These are phyloP conservation scores for Trichomonascus vanleenenianus DNA, from an alignment of 805 yeast genomes.

Conservation along the genomic window DNA sequence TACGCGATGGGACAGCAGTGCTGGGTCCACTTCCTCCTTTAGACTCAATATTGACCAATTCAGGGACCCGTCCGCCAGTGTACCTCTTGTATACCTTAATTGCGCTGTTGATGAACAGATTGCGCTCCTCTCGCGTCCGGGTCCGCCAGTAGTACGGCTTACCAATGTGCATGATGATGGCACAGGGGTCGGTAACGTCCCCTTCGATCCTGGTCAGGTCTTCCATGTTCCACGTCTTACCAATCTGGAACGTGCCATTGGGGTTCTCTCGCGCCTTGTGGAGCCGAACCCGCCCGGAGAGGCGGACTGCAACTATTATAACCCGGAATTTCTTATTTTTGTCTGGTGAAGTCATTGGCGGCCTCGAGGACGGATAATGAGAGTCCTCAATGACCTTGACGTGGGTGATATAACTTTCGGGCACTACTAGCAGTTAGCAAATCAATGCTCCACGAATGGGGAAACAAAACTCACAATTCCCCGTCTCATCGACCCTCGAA, in stretches of 20 bases:
- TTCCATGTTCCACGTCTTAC: slow-evolving; percentile 83
- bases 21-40: slow-evolving; percentile 10
- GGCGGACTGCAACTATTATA: slow-evolving; percentile 48
- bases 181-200: slow-evolving; percentile 30
- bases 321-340: slow-evolving; percentile 42
- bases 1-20: not conserved
- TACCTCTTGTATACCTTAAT: slow-evolving; percentile 47
- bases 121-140: slow-evolving; percentile 46
- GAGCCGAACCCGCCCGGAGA: slow-evolving; percentile 58
- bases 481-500: slow-evolving; percentile 32
- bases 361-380: slow-evolving; percentile 57
- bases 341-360: slow-evolving; percentile 46
- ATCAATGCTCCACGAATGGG: not conserved
- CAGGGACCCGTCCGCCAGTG: slow-evolving; percentile 49
- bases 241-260: slow-evolving; percentile 75
- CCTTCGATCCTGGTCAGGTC: slow-evolving; percentile 54
- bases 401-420: slow-evolving; percentile 66
- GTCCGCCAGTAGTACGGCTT: slow-evolving; percentile 84
- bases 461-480: slow-evolving; percentile 21
- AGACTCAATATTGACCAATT: slow-evolving; percentile 45
- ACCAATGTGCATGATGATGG: slow-evolving; percentile 51
- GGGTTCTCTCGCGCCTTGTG: slow-evolving; percentile 82
- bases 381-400: slow-evolving; percentile 69
- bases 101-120: slow-evolving; percentile 47
- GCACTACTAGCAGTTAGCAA: slow-evolving; percentile 14